Conservation (phyloP, 176 grass and related monocot genomes). For the Saccharum spontaneum region DNA sequence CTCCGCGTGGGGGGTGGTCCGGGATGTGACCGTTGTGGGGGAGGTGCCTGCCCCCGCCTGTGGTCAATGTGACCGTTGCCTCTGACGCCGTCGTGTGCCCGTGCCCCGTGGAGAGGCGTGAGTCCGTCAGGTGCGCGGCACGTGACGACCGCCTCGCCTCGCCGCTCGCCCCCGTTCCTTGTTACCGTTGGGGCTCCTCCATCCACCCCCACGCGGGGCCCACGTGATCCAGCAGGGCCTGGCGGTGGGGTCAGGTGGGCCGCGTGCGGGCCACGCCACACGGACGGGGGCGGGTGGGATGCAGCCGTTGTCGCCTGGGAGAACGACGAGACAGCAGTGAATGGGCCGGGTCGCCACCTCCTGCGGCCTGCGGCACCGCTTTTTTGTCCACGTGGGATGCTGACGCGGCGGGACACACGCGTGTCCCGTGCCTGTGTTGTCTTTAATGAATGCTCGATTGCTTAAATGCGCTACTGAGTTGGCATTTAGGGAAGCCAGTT, state of each 20-base stretch:
- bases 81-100: not conserved
- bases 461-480: not conserved
- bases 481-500: no score
- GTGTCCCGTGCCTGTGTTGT: not conserved
- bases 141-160: constrained; percentile 40
- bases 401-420: not conserved
- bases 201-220: not conserved
- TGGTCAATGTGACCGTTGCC: constrained; percentile 85
- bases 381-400: not conserved
- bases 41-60: not conserved
- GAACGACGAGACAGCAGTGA: not conserved
- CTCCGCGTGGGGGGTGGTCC: not conserved
- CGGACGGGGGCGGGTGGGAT: not conserved
- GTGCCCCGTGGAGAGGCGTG: not conserved
- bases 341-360: not conserved
- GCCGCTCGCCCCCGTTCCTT: not conserved
- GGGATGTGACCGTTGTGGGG: constrained; percentile 72
- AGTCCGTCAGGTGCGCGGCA: constrained; percentile 42
- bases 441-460: not conserved
- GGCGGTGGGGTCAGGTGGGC: not conserved
- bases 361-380: not conserved
- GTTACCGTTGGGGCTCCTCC: constrained; percentile 40
- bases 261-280: not conserved
- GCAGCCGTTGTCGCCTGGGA: not conserved
- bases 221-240: not conserved